Evolutionary conservation across 1,284 basidiomycete species (phyloP).

Genomic region (Apiotrichum montevideense): DNA sequence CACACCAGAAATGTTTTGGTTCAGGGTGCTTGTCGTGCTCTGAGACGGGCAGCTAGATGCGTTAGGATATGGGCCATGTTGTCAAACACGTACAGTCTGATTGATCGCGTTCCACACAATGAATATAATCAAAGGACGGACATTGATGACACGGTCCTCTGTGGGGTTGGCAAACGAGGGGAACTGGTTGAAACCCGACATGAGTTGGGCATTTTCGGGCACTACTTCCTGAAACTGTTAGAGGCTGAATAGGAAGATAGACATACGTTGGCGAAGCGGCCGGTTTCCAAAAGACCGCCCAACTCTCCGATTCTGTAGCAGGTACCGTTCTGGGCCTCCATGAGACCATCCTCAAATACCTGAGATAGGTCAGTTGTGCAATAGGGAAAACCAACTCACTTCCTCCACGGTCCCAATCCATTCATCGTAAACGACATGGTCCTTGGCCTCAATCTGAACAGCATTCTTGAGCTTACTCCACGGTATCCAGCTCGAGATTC

Average conservation of each 20-base stretch:
- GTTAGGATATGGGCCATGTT: slow-evolving; percentile 52
- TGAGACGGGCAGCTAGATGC: slow-evolving; percentile 54
- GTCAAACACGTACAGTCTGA: slow-evolving; percentile 58
- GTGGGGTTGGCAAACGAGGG: slow-evolving; percentile 22
- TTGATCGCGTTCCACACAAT: slow-evolving; percentile 85
- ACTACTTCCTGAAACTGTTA: slow-evolving; percentile 18
- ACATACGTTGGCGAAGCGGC: slow-evolving; percentile 14
- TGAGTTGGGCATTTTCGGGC: slow-evolving; percentile 34
- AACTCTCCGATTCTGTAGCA: slow-evolving; percentile 65
- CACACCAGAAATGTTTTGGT: slow-evolving; percentile 70
- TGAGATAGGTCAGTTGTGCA: slow-evolving; percentile 36
- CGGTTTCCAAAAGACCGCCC: slow-evolving; percentile 43
- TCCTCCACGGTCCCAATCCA: slow-evolving; percentile 74
- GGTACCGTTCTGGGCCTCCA: slow-evolving; percentile 54
- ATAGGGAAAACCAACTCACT: slow-evolving; percentile 21
- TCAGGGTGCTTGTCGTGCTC: slow-evolving; percentile 57
- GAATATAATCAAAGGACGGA: slow-evolving; percentile 71
- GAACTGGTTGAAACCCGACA: slow-evolving; percentile 18
- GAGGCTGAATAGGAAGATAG: slow-evolving; percentile 14
- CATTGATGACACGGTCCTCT: slow-evolving; percentile 50
- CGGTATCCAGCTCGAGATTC: slow-evolving; percentile 60
- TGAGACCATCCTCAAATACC: slow-evolving; percentile 78
- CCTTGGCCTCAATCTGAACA: slow-evolving; percentile 56
- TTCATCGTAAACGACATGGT: slow-evolving; percentile 72
- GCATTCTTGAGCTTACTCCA: slow-evolving; percentile 58